Evolutionary conservation across 1,284 basidiomycete genomes (phyloP).

Genomic region (Tylopilus orsonianus): DNA sequence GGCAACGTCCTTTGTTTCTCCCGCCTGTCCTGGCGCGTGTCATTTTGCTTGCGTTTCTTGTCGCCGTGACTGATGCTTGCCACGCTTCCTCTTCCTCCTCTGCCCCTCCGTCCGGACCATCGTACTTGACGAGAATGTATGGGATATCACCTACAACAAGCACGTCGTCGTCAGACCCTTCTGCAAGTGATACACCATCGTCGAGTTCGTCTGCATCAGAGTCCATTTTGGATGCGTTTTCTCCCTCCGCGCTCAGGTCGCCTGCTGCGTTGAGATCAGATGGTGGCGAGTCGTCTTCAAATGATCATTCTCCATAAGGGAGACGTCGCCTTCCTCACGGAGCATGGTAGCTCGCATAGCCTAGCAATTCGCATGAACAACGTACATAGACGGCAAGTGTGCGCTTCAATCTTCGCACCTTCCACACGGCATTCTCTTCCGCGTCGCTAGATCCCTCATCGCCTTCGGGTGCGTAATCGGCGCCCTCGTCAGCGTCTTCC

Average conservation of each 20-base stretch:
- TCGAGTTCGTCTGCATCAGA: constrained; percentile 16
- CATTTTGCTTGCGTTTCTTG: constrained; percentile 48
- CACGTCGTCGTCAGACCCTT: constrained; percentile 69
- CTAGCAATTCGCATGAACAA: constrained; percentile 38
- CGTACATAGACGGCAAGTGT: not conserved
- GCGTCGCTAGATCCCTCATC: constrained; percentile 50
- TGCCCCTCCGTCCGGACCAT: constrained; percentile 46
- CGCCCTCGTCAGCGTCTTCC: too few relatives aligned
- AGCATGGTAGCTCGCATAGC: constrained; percentile 86
- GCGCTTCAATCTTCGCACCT: constrained; percentile 51
- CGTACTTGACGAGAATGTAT: constrained; percentile 58
- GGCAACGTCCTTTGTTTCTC: constrained; percentile 78
- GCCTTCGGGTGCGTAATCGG: too few relatives aligned
- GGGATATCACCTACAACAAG: constrained; percentile 57
- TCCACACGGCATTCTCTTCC: constrained; percentile 80
- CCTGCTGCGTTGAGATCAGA: constrained; percentile 38
- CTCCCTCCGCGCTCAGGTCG: constrained; percentile 35
- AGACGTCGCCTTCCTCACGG: constrained; percentile 45
- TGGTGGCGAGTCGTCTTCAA: constrained; percentile 36
- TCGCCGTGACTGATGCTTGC: constrained; percentile 45
- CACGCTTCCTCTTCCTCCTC: constrained; percentile 49
- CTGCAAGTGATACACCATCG: constrained; percentile 54
- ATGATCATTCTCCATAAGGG: constrained; percentile 40
- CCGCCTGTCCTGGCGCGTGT: constrained; percentile 52
- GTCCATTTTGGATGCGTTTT: constrained; percentile 14